A percentile compares a stretch with the other conserved stretches of the same genome.
Conservation (phyloP, 306 rosid species). For the Cicer bijugum region DNA sequence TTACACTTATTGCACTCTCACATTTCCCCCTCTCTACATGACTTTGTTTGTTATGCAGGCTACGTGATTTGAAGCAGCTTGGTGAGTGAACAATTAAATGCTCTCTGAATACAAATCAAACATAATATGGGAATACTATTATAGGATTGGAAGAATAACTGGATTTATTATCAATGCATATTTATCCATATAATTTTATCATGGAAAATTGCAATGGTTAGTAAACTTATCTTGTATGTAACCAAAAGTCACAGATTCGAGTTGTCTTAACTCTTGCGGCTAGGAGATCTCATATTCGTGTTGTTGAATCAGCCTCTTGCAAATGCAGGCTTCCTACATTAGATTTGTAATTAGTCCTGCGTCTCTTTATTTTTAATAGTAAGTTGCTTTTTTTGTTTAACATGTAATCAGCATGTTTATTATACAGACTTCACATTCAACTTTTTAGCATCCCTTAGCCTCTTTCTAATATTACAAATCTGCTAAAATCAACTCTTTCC, state of each 20-base stretch:
- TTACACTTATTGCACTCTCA: constrained; percentile 17
- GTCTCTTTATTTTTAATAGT: neutral
- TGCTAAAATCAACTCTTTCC: neutral
- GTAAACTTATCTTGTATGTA: neutral
- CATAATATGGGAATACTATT: neutral
- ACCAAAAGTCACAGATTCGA: neutral
- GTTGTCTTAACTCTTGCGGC: neutral
- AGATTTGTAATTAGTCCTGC: neutral
- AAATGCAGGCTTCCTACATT: neutral
- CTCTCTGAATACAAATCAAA: constrained; percentile 3
- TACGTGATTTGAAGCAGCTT: constrained; percentile 60
- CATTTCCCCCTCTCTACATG: neutral
- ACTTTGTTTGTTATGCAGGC: constrained; percentile 48
- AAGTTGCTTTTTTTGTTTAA: neutral
- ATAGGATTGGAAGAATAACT: neutral
- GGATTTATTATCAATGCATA: neutral
- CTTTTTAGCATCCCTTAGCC: neutral
- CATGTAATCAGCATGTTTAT: neutral
- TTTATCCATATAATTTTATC: neutral
- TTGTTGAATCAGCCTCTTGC: constrained; percentile 2
- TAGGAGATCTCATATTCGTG: neutral
- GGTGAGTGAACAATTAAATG: constrained; percentile 46
- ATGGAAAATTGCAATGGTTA: constrained; percentile 2
- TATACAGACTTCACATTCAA: neutral
- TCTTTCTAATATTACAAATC: constrained; percentile 9